Evolutionary conservation across 768 basidiomycete species (phyloP).

Genomic region (Cystobasidium tubakii): DNA sequence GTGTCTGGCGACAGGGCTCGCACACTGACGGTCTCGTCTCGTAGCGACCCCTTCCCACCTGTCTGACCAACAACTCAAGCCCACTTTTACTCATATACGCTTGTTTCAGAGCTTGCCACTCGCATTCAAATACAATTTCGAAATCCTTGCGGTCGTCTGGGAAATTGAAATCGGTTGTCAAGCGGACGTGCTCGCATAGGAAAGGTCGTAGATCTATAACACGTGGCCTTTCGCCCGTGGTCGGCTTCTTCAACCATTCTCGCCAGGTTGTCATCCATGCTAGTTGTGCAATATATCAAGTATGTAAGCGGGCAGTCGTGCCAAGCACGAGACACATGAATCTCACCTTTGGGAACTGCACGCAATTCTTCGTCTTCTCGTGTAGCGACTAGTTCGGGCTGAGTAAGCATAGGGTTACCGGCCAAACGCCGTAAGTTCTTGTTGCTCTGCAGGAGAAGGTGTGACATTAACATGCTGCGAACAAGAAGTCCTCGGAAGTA

Average conservation of each 20-base stretch:
- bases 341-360: constrained; percentile 9
- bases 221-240: not conserved
- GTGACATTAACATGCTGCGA: not conserved
- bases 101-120: constrained; percentile 7
- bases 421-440: not conserved
- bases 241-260: constrained; percentile 11
- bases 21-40: not conserved
- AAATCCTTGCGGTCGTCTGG: constrained; percentile 9
- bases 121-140: not conserved
- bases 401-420: not conserved
- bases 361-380: not conserved
- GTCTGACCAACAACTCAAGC: not conserved
- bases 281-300: not conserved
- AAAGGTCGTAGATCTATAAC: not conserved
- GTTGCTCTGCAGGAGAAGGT: constrained; percentile 13
- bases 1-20: not conserved
- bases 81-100: not conserved
- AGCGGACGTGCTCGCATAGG: constrained; percentile 13
- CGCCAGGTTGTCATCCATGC: constrained; percentile 2
- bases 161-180: constrained; percentile 1
- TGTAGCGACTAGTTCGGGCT: not conserved
- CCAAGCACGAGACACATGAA: not conserved
- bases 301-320: not conserved
- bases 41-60: not conserved
- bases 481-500: too few species aligned